Evolutionary conservation across 2,329 filamentous ascomycete species (phyloP).

Genomic region (Rhytidhysteron rufulum): DNA sequence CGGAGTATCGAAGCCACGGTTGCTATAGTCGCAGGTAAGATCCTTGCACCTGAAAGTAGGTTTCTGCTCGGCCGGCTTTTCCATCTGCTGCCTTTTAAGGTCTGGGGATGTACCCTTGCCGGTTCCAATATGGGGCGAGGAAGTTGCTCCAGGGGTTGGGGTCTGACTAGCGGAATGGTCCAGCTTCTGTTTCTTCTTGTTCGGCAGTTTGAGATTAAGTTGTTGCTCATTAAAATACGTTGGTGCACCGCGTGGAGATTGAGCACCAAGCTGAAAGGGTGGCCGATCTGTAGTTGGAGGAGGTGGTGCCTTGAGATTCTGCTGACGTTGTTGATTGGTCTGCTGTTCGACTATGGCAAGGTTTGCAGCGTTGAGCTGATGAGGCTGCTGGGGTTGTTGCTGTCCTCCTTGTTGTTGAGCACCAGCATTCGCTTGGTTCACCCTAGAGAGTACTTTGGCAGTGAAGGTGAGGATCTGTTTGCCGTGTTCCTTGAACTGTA

Average conservation of each 20-base stretch:
- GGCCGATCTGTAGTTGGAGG: slow-evolving; percentile 50
- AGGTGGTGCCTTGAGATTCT: slow-evolving; percentile 40
- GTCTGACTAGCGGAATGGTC: slow-evolving; percentile 35
- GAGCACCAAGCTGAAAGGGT: slow-evolving; percentile 48
- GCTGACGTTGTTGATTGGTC: slow-evolving; percentile 45
- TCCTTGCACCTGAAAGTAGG: slow-evolving; percentile 52
- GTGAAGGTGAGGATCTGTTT: slow-evolving; percentile 24
- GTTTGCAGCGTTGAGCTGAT: slow-evolving; percentile 35
- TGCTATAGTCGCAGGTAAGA: slow-evolving; percentile 50
- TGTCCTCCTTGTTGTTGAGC: slow-evolving; percentile 5
- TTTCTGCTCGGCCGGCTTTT: slow-evolving; percentile 41
- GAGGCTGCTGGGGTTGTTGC: slow-evolving; percentile 10
- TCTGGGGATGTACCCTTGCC: slow-evolving; percentile 40
- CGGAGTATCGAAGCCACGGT: slow-evolving; percentile 53
- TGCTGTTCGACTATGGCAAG: slow-evolving; percentile 40
- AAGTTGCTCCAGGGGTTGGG: slow-evolving; percentile 38
- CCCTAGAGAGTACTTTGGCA: slow-evolving; percentile 21
- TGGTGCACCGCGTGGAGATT: slow-evolving; percentile 55
- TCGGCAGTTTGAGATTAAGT: slow-evolving; percentile 56
- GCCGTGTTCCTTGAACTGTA: slow-evolving; percentile 24
- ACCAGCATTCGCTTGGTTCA: slow-evolving; percentile 9
- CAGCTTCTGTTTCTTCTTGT: slow-evolving; percentile 54
- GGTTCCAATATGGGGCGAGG: slow-evolving; percentile 36
- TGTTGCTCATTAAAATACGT: slow-evolving; percentile 51
- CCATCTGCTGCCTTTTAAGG: slow-evolving; percentile 44